A percentile compares a stretch with the other conserved stretches of the same genome.
Conservation (phyloP, 2,329 filamentous ascomycete species). For the Periglandula ipomoeae region DNA sequence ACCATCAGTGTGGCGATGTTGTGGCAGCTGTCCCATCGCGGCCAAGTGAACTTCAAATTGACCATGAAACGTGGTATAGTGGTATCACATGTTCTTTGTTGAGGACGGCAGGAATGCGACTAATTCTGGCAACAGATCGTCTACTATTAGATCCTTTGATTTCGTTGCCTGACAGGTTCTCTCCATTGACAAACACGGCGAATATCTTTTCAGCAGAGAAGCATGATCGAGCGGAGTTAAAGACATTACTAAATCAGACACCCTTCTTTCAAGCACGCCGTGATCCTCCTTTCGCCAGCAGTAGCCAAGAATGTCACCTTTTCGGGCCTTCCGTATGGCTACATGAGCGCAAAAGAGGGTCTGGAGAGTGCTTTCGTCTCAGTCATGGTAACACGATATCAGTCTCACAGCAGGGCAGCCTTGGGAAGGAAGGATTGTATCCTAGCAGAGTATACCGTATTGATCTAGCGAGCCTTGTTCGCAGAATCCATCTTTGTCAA, state of each 20-base stretch:
- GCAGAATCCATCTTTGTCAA: background rate
- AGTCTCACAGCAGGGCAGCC: conserved; percentile 7
- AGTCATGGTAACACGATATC: conserved; percentile 5
- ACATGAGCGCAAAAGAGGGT: conserved; percentile 6
- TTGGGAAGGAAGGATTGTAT: background rate
- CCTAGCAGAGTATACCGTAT: background rate
- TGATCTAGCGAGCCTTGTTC: background rate
- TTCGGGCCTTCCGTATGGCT: conserved; percentile 8
- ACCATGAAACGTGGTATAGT: conserved; percentile 7
- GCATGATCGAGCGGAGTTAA: background rate
- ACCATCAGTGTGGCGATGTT: conserved; percentile 3
- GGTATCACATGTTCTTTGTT: conserved; percentile 1
- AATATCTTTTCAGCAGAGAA: background rate
- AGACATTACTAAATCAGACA: background rate
- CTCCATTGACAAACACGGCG: background rate
- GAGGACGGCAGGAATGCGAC: background rate
- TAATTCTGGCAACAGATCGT: background rate
- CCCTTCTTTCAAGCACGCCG: background rate
- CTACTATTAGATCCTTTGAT: background rate
- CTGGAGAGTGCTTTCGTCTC: conserved; percentile 2
- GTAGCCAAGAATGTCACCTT: background rate
- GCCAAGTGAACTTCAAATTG: background rate
- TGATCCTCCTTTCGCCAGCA: conserved; percentile 2
- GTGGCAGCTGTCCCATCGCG: background rate
- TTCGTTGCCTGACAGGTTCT: background rate